These are phyloP conservation scores for Pyrenochaeta sp. DNA, from an alignment of 2,329 filamentous ascomycete species.

Conservation along the genomic window DNA sequence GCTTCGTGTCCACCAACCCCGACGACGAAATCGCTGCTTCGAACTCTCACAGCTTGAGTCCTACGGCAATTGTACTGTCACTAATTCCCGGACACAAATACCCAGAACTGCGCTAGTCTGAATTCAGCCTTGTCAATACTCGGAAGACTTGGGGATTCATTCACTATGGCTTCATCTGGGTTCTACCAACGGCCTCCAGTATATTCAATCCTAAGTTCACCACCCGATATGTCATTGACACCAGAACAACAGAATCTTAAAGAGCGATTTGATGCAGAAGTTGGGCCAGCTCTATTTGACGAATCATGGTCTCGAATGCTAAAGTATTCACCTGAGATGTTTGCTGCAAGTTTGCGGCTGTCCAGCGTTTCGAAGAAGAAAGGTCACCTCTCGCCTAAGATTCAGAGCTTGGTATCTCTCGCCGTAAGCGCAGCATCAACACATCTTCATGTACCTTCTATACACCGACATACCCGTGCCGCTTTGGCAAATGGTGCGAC, in stretches of 20 bases:
- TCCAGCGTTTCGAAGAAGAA: conserved; percentile 40
- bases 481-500: conserved; percentile 54
- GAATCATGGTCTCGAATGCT: conserved; percentile 40
- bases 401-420: conserved; percentile 55
- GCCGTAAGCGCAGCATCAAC: conserved; percentile 56
- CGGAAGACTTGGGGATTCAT: not conserved
- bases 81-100: not conserved
- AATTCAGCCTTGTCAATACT: not conserved
- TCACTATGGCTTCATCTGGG: not conserved
- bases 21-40: not conserved
- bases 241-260: conserved; percentile 33
- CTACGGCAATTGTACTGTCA: not conserved
- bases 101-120: not conserved
- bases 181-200: conserved; percentile 4
- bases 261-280: conserved; percentile 28
- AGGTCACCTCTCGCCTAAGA: conserved; percentile 50
- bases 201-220: conserved; percentile 7
- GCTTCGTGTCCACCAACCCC: not conserved
- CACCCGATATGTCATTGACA: conserved; percentile 26
- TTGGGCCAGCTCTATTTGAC: conserved; percentile 34
- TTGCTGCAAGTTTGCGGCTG: conserved; percentile 37
- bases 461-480: conserved; percentile 51
- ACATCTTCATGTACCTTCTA: conserved; percentile 56
- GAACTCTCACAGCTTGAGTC: not conserved
- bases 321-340: conserved; percentile 38